Evolutionary conservation across 139 green algal genomes (phyloP).

Genomic region (Chlorella sp.): DNA sequence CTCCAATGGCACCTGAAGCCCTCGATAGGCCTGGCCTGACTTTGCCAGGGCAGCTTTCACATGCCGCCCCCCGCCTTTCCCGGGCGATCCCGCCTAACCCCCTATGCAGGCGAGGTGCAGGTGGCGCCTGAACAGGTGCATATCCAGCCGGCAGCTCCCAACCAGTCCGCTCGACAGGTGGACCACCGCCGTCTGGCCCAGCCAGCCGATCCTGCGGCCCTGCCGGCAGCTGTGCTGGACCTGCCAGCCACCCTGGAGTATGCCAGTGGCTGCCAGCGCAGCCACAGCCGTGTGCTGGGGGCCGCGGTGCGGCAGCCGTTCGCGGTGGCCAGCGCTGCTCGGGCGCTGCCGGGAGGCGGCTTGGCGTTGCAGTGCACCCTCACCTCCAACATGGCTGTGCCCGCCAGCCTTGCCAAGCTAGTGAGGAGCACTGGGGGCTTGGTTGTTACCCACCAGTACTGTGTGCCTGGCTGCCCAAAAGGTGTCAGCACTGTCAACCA

Average conservation of each 20-base stretch:
- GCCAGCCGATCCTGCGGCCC: not conserved
- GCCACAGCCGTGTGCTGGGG: constrained; percentile 42
- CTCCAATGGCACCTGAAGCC: no score
- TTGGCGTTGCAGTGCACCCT: constrained; percentile 47
- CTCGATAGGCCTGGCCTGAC: no score
- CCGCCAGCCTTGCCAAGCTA: constrained; percentile 3
- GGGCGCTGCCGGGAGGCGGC: constrained; percentile 3
- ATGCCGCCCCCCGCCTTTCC: no score
- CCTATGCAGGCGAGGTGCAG: constrained; percentile 19
- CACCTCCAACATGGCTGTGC: constrained; percentile 39
- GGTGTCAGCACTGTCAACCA: no score
- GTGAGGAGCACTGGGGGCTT: no score
- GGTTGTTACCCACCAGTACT: no score
- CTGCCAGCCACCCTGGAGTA: constrained; percentile 57
- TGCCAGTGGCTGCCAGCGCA: constrained; percentile 47
- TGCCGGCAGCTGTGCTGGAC: constrained; percentile 25
- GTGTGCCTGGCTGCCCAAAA: no score
- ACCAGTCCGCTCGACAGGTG: not conserved
- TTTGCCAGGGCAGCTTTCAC: no score
- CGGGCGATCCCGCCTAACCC: no score
- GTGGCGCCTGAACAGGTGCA: constrained; percentile 23
- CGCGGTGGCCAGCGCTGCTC: constrained; percentile 5
- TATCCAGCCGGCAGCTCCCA: constrained; percentile 10
- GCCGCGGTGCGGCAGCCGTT: constrained; percentile 49
- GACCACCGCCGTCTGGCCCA: not conserved